Conservation (phyloP, 768 basidiomycete genomes). For the Crassisporium funariophilum region DNA sequence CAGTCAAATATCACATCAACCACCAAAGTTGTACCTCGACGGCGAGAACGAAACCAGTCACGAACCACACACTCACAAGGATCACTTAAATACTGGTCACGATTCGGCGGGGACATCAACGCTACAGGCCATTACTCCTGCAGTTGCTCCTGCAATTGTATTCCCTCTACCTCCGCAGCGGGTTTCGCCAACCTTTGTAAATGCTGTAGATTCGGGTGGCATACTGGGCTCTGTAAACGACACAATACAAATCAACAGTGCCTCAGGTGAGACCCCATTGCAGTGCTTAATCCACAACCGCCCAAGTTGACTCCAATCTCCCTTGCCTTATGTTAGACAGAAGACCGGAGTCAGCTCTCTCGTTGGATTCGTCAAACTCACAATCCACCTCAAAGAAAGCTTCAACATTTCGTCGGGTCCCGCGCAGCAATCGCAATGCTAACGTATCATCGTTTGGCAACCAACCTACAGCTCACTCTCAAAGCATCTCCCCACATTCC, state of each 20-base stretch:
- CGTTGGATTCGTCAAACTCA: constrained; percentile 10
- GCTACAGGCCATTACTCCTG: too few relatives aligned
- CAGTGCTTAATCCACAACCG: not conserved
- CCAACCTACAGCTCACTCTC: constrained; percentile 23
- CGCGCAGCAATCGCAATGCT: constrained; percentile 19
- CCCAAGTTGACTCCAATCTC: too few relatives aligned
- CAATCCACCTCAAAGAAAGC: constrained; percentile 29
- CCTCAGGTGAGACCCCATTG: too few relatives aligned
- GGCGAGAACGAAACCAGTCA: constrained; percentile 11
- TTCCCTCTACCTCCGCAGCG: too few relatives aligned
- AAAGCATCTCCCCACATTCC: constrained; percentile 28
- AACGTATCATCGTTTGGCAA: constrained; percentile 1
- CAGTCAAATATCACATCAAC: constrained; percentile 24
- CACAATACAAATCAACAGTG: too few relatives aligned
- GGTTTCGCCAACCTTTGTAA: too few relatives aligned
- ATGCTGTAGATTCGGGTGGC: too few relatives aligned
- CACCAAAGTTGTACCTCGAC: constrained; percentile 17
- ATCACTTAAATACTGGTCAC: too few relatives aligned
- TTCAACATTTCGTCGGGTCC: constrained; percentile 58
- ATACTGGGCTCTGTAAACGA: too few relatives aligned
- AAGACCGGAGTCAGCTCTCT: too few relatives aligned
- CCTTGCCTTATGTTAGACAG: constrained; percentile 4
- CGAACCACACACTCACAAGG: not conserved
- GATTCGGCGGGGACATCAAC: not conserved
- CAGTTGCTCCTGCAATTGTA: too few relatives aligned